Conservation (phyloP, 202 grass and related monocot species). For the Schoenoplectus tabernaemontani region DNA sequence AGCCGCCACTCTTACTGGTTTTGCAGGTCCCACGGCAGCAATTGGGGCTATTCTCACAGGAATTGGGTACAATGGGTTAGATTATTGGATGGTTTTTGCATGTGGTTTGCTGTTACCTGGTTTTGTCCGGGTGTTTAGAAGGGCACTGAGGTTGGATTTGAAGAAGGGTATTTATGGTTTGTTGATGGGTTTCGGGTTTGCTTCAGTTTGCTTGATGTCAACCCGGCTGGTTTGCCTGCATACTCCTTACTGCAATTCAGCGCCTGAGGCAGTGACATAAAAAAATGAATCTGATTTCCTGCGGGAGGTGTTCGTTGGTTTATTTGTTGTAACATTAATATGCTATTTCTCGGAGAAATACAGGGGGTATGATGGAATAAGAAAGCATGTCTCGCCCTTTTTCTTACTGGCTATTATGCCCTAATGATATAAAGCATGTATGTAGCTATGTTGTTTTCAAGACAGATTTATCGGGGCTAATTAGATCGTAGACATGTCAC, state of each 20-base stretch:
- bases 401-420: neutral
- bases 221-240: slow-evolving; percentile 92
- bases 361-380: neutral
- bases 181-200: slow-evolving; percentile 75
- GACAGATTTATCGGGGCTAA: slow-evolving; percentile 6
- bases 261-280: slow-evolving; percentile 93
- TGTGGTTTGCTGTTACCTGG: slow-evolving; percentile 73
- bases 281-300: neutral
- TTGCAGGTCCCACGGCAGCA: slow-evolving; percentile 66
- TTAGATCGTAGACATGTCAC: slow-evolving; percentile 2
- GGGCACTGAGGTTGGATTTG: slow-evolving; percentile 49
- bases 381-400: neutral
- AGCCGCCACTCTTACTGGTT: slow-evolving; percentile 61
- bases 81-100: slow-evolving; percentile 91
- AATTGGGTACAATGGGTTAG: slow-evolving; percentile 59
- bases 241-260: slow-evolving; percentile 95
- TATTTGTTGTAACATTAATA: slow-evolving; percentile 7
- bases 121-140: slow-evolving; percentile 54
- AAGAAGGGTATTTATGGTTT: slow-evolving; percentile 64
- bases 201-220: slow-evolving; percentile 82
- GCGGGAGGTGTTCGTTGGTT: slow-evolving; percentile 1
- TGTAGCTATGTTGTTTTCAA: slow-evolving; percentile 17
- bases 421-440: slow-evolving; percentile 20
- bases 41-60: slow-evolving; percentile 74
- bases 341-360: neutral